A percentile compares a stretch with the other conserved stretches of the same genome.
Conservation (phyloP, 257 asterid species). For the Gardenia jasminoides region DNA sequence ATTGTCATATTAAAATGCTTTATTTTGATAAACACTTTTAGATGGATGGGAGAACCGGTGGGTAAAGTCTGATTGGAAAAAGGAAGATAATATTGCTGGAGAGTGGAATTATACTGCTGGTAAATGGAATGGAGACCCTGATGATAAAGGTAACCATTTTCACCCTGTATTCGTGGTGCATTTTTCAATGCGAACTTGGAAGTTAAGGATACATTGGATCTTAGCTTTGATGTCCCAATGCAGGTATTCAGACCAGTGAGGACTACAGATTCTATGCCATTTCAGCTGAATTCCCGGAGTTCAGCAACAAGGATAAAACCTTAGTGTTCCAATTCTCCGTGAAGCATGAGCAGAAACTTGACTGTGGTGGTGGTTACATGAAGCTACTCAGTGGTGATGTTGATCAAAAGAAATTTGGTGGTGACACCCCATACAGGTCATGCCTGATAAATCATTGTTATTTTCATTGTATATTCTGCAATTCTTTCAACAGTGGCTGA, state of each 20-base stretch:
- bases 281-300: constrained; percentile 93
- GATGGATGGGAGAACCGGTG: constrained; percentile 95
- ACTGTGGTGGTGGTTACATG: constrained; percentile 99
- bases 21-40: constrained; percentile 18
- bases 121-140: constrained; percentile 80
- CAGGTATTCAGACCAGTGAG: constrained; percentile 94
- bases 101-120: constrained; percentile 99
- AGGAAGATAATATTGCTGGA: constrained; percentile 85
- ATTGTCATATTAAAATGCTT: constrained; percentile 20
- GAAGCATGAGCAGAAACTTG: constrained; percentile 99
- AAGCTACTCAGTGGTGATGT: constrained; percentile 80
- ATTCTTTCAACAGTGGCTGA: constrained; percentile 22
- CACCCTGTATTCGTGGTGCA: not conserved
- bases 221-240: not conserved
- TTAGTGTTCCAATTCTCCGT: constrained; percentile 89
- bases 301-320: constrained; percentile 88
- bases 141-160: constrained; percentile 58
- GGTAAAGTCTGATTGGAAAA: constrained; percentile 99
- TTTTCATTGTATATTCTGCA: not conserved
- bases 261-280: constrained; percentile 90
- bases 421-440: constrained; percentile 93
- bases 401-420: constrained; percentile 92
- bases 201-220: not conserved
- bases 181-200: not conserved
- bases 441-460: not conserved